These are phyloP conservation scores for Chrysanthemum seticuspe DNA, from an alignment of 129 eudicot genomes.

Conservation along the genomic window DNA sequence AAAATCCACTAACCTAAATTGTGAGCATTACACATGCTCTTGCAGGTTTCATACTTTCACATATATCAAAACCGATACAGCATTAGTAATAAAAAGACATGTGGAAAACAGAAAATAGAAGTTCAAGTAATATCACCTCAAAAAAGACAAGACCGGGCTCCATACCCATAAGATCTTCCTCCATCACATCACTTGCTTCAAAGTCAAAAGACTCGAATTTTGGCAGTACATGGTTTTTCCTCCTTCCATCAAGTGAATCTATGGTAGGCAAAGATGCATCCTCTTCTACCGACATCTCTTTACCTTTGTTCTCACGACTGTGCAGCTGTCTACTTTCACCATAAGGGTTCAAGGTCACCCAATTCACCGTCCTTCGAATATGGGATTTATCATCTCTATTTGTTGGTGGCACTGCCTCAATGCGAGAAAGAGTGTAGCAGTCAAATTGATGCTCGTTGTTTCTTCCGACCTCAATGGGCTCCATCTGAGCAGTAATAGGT, in stretches of 20 bases:
- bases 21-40: constrained; percentile 2
- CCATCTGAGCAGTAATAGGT: constrained; percentile 95
- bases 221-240: constrained; percentile 44
- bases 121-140: constrained; percentile 57
- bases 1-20: no score
- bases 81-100: constrained; percentile 19
- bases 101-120: constrained; percentile 6
- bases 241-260: constrained; percentile 34
- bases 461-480: constrained; percentile 80
- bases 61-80: not conserved
- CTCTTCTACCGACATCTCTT: constrained; percentile 31
- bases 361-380: constrained; percentile 63
- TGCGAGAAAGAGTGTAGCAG: constrained; percentile 79
- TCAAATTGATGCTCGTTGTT: constrained; percentile 77
- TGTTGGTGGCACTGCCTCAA: constrained; percentile 59
- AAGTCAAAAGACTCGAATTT: constrained; percentile 83
- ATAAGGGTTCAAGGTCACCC: constrained; percentile 88
- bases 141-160: constrained; percentile 99
- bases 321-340: constrained; percentile 60
- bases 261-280: constrained; percentile 28
- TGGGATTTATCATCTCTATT: constrained; percentile 43
- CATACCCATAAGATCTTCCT: constrained; percentile 88
- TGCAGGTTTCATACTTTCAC: not conserved
- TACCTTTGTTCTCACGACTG: constrained; percentile 31
- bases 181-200: constrained; percentile 82